A percentile compares a stretch with the other conserved stretches of the same genome.
phyloP scores from a whole-genome alignment of 306 rosid genomes.

The Sindora glabra region DNA sequence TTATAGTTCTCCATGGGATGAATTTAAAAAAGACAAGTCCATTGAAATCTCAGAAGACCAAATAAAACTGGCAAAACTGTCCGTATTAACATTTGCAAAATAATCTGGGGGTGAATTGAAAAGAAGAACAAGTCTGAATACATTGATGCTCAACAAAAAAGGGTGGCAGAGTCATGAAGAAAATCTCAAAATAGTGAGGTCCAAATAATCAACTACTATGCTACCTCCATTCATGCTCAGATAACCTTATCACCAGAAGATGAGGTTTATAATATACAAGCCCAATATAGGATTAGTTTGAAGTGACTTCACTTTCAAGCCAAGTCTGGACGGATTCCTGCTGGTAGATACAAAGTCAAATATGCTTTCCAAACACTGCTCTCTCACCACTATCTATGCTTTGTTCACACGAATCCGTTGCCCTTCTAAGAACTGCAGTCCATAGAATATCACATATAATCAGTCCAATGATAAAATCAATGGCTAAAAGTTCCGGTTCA shows the following conservation, averaged over 20 bases:
- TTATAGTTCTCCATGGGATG: no score
- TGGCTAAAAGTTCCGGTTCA: not conserved
- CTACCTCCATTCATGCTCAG: not conserved
- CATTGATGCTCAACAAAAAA: no score
- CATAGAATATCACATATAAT: not conserved
- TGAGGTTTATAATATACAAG: conserved; percentile 17
- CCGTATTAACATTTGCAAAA: not conserved
- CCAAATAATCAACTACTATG: conserved; percentile 6
- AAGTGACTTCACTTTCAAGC: conserved; percentile 5
- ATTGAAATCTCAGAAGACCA: no score
- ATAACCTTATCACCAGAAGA: conserved; percentile 4
- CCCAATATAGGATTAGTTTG: not conserved
- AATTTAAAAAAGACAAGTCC: no score
- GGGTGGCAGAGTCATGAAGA: not conserved
- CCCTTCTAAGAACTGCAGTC: conserved; percentile 77
- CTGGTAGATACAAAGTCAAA: conserved; percentile 9
- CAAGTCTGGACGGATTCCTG: not conserved
- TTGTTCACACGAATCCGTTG: conserved; percentile 79
- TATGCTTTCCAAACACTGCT: conserved; percentile 11
- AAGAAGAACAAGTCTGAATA: no score
- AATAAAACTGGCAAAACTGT: no score
- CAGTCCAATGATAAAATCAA: conserved; percentile 6
- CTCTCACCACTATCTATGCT: conserved; percentile 35
- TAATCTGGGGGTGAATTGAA: not conserved
- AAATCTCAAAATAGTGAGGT: conserved; percentile 10